phyloP scores from a whole-genome alignment of 345 rosid genomes.

The Noccaea caerulescens region DNA sequence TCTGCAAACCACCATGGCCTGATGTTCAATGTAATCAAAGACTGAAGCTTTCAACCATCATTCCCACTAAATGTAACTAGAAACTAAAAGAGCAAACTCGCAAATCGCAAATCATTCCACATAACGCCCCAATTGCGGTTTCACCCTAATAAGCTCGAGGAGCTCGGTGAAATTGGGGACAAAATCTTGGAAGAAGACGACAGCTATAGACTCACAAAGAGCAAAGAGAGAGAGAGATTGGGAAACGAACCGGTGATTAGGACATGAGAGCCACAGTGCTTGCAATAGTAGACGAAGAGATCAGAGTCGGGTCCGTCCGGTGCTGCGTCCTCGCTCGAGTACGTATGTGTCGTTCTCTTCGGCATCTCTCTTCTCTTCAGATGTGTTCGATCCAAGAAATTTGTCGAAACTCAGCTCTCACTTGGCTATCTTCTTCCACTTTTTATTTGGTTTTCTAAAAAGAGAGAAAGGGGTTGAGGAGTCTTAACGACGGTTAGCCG shows the following conservation, averaged over 20 bases:
- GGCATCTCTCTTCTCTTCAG: slow-evolving; percentile 60
- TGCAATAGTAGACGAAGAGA: slow-evolving; percentile 98
- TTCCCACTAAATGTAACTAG: neutral
- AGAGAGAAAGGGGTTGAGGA: no score
- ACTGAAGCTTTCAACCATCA: slow-evolving; percentile 19
- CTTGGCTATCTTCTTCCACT: neutral
- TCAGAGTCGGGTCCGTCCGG: slow-evolving; percentile 97
- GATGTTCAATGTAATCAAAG: slow-evolving; percentile 16
- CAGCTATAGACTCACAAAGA: no score
- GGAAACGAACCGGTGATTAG: slow-evolving; percentile 85
- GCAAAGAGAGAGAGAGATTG: neutral
- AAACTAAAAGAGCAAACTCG: neutral
- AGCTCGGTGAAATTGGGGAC: neutral
- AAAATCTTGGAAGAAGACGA: no score
- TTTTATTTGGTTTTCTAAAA: neutral
- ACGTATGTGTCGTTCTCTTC: slow-evolving; percentile 98
- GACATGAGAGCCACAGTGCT: slow-evolving; percentile 95
- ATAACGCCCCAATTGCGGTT: neutral
- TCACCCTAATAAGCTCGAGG: neutral
- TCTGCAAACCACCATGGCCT: neutral
- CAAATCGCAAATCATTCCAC: slow-evolving; percentile 20
- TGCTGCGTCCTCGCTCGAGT: slow-evolving; percentile 99
- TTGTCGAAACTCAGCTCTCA: neutral
- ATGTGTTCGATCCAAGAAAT: neutral
- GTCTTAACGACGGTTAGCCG: no score